A percentile compares a stretch with the other conserved stretches of the same genome.
Conservation (phyloP, 176 grass and related monocot species). For the Chloris gayana region DNA sequence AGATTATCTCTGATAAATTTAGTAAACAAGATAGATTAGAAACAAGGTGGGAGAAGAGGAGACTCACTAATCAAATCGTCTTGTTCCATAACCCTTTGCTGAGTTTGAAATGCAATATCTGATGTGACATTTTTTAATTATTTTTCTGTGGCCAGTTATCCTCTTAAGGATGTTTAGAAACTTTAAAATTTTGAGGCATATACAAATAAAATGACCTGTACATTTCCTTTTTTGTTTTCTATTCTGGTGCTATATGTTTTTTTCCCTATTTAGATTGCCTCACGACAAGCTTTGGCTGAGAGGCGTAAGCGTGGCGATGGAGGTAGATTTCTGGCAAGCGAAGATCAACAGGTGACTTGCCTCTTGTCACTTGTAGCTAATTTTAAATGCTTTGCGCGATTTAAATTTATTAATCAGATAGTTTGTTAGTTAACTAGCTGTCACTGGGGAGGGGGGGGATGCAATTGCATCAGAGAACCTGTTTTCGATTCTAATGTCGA, state of each 20-base stretch:
- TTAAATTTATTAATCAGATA: conserved; percentile 2
- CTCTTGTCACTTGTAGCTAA: conserved; percentile 17
- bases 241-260: conserved; percentile 29
- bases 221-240: background rate
- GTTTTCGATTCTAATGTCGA: too few species aligned
- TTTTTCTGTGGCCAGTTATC: background rate
- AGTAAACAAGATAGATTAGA: background rate
- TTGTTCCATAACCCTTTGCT: background rate
- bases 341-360: conserved; percentile 51
- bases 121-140: background rate
- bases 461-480: too few species aligned
- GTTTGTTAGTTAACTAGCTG: conserved; percentile 4
- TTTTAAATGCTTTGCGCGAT: conserved; percentile 14
- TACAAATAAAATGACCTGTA: background rate
- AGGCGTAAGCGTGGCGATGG: conserved; percentile 66
- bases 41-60: background rate
- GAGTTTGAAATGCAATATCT: background rate
- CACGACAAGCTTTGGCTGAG: conserved; percentile 69
- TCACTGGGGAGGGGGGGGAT: too few species aligned
- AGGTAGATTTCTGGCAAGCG: conserved; percentile 66
- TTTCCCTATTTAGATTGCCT: conserved; percentile 63
- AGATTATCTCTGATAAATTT: background rate
- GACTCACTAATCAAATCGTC: background rate
- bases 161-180: conserved; percentile 13
- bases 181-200: background rate